Base-by-base conservation (phyloP, 805 yeast genomes). In the Dipodascus albidus region DNA sequence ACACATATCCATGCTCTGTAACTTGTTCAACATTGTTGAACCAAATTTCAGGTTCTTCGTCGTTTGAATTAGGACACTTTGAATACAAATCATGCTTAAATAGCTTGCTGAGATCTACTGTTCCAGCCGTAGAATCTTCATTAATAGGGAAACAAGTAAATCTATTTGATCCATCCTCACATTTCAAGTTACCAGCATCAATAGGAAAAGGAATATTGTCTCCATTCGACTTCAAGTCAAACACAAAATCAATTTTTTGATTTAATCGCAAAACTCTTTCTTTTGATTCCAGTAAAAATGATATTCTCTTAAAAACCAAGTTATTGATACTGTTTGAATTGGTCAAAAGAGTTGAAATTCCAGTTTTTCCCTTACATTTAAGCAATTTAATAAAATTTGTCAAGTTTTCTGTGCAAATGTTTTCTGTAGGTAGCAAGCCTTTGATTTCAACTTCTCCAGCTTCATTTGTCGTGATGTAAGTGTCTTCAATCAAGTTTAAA, bases 401-500 rank as follows among this genome's bases (percentile, higher is more conserved):
- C 64, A 93, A 74, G 69, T 93, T 93, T 67, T 93, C 99, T 0
- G 99, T 93, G 68, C 99, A 93, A 17, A 93, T 82, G 0, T 97
- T 96, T 64, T 93, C 99, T 57, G 91, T 80, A 0, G 99, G 96
- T 50, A 93, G 76, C n/a, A 0, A 96, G 86, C 3, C 96, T 96
- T 56, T 95, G 75, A 57, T 90, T 64, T 20, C 83, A 68, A 61
- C 73, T 85, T 3, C 56, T 49, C 11, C 50, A 49, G 14, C 49
- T 23, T 15, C 35, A 47, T 27, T 58, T 50, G 51, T 65, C 55
- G 96, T 83, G 0, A 98, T 89, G 52, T 79, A 80, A 1, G 87
- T 74, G 23, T 78, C 78, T 64, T 88, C 95, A 52, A 93, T 83
- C 67, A 88, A 89, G 64, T 93, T 90, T 52, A 93, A 73, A 8